Conservation (phyloP, 108 stramenopile species). For the Parietichytrium sp. region DNA sequence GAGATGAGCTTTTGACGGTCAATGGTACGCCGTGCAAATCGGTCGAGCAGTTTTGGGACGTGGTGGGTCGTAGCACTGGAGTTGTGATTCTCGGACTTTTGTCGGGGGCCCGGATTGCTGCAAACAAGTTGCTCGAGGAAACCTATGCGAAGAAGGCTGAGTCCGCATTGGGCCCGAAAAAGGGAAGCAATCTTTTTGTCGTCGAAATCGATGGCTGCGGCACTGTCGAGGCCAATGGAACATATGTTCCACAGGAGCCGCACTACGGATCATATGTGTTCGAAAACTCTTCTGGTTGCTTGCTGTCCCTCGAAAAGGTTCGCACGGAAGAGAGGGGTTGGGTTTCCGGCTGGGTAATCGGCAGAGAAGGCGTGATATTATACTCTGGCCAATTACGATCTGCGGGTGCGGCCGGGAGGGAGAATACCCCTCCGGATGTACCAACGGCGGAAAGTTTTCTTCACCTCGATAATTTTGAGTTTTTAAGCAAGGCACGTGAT, state of each 20-base stretch:
- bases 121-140: neutral
- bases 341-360: too few species aligned
- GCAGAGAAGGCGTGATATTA: too few species aligned
- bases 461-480: too few species aligned
- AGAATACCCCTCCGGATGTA: too few species aligned
- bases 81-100: neutral
- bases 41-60: neutral
- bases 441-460: too few species aligned
- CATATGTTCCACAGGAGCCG: conserved; percentile 27
- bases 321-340: too few species aligned
- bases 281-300: neutral
- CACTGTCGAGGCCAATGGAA: neutral
- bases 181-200: neutral
- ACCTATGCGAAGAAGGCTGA: neutral
- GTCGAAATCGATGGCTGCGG: conserved; percentile 21
- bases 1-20: neutral
- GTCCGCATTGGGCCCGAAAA: too few species aligned
- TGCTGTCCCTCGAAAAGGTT: conserved; percentile 18
- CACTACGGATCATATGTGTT: conserved; percentile 8
- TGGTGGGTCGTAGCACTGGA: neutral
- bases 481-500: too few species aligned
- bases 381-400: too few species aligned
- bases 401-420: too few species aligned
- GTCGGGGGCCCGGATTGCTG: conserved; percentile 16
- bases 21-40: neutral